These are phyloP conservation scores for Heliamphora pulchella DNA, from an alignment of 179 eudicot genomes.

Conservation along the genomic window DNA sequence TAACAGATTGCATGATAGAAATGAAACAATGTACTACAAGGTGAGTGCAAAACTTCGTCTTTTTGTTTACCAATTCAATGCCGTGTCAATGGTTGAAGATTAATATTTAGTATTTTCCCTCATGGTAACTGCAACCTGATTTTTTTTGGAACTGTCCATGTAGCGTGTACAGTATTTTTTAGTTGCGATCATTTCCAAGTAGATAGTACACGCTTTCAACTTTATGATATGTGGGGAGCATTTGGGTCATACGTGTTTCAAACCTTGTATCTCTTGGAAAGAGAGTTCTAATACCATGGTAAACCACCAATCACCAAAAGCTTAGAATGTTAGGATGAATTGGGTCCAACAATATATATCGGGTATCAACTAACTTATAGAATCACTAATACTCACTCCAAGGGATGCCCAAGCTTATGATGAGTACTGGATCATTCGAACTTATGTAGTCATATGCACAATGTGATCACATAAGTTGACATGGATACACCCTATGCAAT, in stretches of 20 bases:
- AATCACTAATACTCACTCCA: background rate
- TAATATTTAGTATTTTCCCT: background rate
- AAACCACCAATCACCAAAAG: background rate
- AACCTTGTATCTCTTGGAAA: background rate
- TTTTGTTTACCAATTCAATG: background rate
- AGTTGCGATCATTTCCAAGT: too few relatives aligned
- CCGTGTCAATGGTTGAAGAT: background rate
- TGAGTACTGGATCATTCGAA: background rate
- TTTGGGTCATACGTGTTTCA: background rate
- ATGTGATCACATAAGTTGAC: background rate
- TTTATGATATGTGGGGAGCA: background rate
- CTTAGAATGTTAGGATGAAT: background rate
- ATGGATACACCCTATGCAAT: background rate
- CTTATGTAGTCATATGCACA: background rate
- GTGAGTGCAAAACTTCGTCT: conserved; percentile 29
- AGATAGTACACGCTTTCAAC: too few relatives aligned
- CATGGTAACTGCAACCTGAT: background rate
- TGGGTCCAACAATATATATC: background rate
- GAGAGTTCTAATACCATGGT: background rate
- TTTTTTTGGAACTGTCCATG: background rate
- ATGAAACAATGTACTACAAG: conserved; percentile 95
- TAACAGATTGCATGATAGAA: conserved; percentile 89
- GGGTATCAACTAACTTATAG: background rate
- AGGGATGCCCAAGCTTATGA: background rate
- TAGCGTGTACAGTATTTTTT: background rate